Conservation (phyloP, 805 yeast species). For the Metahyphopichia silvanorum region DNA sequence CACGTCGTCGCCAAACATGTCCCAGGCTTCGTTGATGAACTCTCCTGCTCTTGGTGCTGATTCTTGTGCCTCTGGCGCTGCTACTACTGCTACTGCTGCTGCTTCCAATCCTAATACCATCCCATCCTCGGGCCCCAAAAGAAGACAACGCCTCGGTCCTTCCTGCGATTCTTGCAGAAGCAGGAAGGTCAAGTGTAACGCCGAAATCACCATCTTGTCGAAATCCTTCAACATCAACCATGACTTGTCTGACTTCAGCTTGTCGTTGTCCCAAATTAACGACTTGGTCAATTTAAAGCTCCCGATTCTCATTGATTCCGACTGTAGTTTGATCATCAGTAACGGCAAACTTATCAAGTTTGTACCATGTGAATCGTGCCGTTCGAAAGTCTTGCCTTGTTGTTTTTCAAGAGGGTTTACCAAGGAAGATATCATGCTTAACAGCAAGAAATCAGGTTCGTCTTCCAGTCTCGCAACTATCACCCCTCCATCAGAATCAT, state of each 20-base stretch:
- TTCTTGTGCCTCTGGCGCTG: not conserved
- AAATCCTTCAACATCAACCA: not conserved
- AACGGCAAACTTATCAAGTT: slow-evolving; percentile 44
- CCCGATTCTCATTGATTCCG: not conserved
- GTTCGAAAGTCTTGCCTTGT: slow-evolving; percentile 44
- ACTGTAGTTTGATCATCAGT: slow-evolving; percentile 13
- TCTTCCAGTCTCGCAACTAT: not conserved
- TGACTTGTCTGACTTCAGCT: not conserved
- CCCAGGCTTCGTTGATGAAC: not conserved
- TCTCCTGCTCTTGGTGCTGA: not conserved
- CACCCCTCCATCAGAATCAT: not conserved
- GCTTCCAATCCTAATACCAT: not conserved
- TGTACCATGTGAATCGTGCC: slow-evolving; percentile 55
- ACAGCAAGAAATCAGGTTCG: slow-evolving; percentile 20
- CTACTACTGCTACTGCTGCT: slow-evolving; percentile 1
- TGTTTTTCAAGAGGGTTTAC: slow-evolving; percentile 64
- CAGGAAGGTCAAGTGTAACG: slow-evolving; percentile 72
- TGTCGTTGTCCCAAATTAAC: not conserved
- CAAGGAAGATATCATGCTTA: slow-evolving; percentile 51
- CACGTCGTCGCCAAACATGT: not conserved
- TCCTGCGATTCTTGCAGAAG: slow-evolving; percentile 70
- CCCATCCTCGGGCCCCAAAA: slow-evolving; percentile 8
- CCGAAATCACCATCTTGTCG: slow-evolving; percentile 48
- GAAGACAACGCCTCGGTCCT: slow-evolving; percentile 70
- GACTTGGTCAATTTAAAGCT: slow-evolving; percentile 5